Evolutionary conservation across 2,329 filamentous ascomycete genomes (phyloP), one percentile per base, ranked within the genome.

Genomic region (Paecilomyces formosus): DNA sequence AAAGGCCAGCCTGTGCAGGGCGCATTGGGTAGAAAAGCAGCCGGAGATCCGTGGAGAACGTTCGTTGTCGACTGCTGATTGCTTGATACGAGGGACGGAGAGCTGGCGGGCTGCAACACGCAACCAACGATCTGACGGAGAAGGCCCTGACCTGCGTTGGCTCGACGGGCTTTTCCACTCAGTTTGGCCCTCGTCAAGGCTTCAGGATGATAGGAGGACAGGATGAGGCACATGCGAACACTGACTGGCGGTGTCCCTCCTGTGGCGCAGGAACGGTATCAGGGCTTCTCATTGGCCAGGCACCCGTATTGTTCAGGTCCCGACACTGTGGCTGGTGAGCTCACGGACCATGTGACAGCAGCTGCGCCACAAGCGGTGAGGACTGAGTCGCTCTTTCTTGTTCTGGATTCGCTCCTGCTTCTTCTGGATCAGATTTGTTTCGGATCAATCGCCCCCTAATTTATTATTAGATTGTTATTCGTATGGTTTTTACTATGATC

Each of bases 291-390:
- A 71, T 72, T 72, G 69, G 70, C 12, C 31, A n/a, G 8, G n/a
- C 8, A 3, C 6, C 15, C 1, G 18, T 45, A n/a, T 45, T 18
- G 13, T 18, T 45, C 39, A 21, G n/a, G 9, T 45, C 71, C 70
- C 65, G 70, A 67, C 70, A 71, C 67, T 66, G 68, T 70, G 70
- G 70, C 70, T 72, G 60, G 24, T 58, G 33, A 35, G 18, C 6
- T 45, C 39, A 18, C 39, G 15, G 39, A 45, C 39, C 39, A 45
- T n/a, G 18, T 45, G 39, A 45, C 15, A 6, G 18, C 9, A 2
- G 8, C 39, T 45, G 39, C n/a, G 39, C 39, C 39, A 45, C 39
- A 45, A 21, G 39, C n/a, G 39, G 39, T 45, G 39, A 45, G n/a
- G n/a, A 18, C n/a, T 18, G 15, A 2, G n/a, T 45, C 5, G 13